phyloP scores from a whole-genome alignment of 192 early-diverging fungal species.

The Coemansia sp. region DNA sequence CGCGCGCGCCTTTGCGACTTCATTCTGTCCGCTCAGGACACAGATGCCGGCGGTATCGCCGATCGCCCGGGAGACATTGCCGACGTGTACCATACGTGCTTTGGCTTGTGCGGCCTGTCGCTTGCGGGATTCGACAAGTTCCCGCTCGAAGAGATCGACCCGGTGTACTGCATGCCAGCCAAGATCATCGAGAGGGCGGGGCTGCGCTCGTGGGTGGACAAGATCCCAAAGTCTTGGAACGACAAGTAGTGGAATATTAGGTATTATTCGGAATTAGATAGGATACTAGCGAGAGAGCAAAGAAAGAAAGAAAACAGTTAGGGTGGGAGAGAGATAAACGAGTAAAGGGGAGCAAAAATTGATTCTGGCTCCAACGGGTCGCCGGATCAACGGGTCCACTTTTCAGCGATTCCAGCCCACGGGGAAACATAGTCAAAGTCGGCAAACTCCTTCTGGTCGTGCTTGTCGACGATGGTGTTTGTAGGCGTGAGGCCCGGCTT shows the following conservation, averaged over 20 bases:
- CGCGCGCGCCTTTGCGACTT: slow-evolving; percentile 69
- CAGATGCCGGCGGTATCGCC: slow-evolving; percentile 85
- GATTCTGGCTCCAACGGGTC: no score
- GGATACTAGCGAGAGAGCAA: no score
- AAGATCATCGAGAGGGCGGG: slow-evolving; percentile 60
- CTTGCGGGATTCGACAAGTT: slow-evolving; percentile 71
- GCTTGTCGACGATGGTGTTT: slow-evolving; percentile 71
- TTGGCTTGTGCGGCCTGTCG: slow-evolving; percentile 90
- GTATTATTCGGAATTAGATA: no score
- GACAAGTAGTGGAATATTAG: background rate
- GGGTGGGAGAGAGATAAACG: background rate
- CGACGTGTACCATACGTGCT: slow-evolving; percentile 96
- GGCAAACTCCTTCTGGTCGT: slow-evolving; percentile 91
- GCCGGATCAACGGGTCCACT: slow-evolving; percentile 45
- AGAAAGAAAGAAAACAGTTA: no score
- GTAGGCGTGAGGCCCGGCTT: slow-evolving; percentile 90
- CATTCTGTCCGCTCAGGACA: slow-evolving; percentile 82
- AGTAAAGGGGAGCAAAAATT: background rate
- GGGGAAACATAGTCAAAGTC: slow-evolving; percentile 93
- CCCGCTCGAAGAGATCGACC: slow-evolving; percentile 73
- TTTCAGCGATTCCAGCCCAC: slow-evolving; percentile 67
- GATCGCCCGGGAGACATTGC: slow-evolving; percentile 89
- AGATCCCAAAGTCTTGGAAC: slow-evolving; percentile 26
- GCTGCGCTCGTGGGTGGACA: slow-evolving; percentile 36
- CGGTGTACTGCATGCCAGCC: slow-evolving; percentile 86